Conservation (phyloP, 2,329 filamentous ascomycete genomes). For the Aspergillus ochraceus region DNA sequence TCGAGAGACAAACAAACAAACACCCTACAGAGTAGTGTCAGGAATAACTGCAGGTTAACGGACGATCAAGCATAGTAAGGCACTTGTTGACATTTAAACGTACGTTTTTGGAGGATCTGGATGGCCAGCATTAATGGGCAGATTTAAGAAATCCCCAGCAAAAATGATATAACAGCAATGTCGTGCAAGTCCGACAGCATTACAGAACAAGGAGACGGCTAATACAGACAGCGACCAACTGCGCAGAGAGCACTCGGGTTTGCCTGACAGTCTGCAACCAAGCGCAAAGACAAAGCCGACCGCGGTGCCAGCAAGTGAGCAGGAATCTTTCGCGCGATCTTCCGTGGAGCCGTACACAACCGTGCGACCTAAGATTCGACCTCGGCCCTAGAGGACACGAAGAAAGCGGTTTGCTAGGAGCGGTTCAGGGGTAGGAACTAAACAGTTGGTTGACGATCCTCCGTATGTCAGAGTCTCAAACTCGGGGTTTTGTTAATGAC, state of each 20-base stretch:
- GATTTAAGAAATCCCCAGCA: background rate
- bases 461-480: conserved; percentile 13
- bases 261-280: background rate
- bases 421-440: conserved; percentile 2
- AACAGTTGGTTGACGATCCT: conserved; percentile 15
- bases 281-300: too few relatives aligned
- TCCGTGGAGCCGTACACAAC: conserved; percentile 30
- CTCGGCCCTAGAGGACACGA: conserved; percentile 18
- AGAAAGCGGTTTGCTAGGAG: background rate
- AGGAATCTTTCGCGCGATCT: conserved; percentile 20
- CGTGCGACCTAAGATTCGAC: conserved; percentile 24
- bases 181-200: background rate
- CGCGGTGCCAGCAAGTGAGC: background rate
- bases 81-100: background rate
- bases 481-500: conserved; percentile 13
- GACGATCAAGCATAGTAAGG: background rate
- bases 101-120: background rate
- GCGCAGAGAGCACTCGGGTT: background rate
- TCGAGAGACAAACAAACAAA: background rate
- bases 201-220: background rate
- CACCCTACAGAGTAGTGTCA: background rate
- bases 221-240: background rate
- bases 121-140: background rate
- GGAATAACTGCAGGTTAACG: background rate
- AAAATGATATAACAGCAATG: background rate